Percentiles rank a stretch among this genome's conserved stretches.
Conservation (phyloP, 106 monocot genomes). For the Dendrobium huoshanense region DNA sequence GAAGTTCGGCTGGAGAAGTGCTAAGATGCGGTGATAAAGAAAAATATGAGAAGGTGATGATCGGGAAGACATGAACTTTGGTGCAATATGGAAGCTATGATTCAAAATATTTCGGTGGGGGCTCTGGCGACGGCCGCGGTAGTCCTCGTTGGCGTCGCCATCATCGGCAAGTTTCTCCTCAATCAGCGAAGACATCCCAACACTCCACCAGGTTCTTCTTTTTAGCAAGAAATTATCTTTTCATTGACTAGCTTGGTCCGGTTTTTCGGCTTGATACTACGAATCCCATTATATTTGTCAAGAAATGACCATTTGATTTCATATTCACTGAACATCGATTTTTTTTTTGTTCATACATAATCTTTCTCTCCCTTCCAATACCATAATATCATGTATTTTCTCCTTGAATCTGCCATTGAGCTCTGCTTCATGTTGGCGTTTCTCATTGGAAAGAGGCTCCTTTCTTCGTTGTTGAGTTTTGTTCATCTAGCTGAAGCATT, state of each 20-base stretch:
- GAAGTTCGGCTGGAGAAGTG: too few species aligned
- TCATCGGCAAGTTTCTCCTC: neutral
- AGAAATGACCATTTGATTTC: neutral
- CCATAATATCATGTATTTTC: neutral
- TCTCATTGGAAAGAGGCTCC: neutral
- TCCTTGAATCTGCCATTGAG: too few species aligned
- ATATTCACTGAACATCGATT: neutral
- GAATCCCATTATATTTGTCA: neutral
- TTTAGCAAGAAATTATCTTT: neutral
- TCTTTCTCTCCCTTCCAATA: neutral
- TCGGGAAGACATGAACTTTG: neutral
- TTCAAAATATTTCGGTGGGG: neutral
- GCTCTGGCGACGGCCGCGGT: neutral
- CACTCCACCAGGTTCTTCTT: neutral
- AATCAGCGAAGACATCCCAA: neutral
- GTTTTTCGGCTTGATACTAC: neutral
- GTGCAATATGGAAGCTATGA: neutral
- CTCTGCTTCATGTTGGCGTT: neutral
- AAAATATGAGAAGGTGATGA: neutral
- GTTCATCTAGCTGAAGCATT: neutral
- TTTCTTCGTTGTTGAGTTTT: neutral
- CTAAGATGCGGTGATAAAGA: neutral
- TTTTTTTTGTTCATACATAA: neutral
- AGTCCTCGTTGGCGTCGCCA: neutral
- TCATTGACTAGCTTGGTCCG: neutral